phyloP scores from a whole-genome alignment of 2,329 filamentous ascomycete species.

The Pezicula neosporulosa region DNA sequence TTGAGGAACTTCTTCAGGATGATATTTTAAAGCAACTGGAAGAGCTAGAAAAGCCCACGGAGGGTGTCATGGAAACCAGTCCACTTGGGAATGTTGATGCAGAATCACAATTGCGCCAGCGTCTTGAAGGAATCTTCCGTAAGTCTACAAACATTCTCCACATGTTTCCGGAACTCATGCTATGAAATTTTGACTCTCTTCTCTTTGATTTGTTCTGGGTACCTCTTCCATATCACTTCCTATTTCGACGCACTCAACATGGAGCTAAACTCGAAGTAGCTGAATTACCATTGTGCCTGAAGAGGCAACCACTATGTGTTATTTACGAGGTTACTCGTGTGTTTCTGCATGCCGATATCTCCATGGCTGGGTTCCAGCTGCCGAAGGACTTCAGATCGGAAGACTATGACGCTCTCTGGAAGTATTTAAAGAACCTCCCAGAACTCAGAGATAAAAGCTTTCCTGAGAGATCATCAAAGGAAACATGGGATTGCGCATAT shows the following conservation, averaged over 20 bases:
- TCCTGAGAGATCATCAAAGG: conserved; percentile 40
- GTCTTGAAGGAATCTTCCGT: conserved; percentile 14
- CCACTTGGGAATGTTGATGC: conserved; percentile 2
- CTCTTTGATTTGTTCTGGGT: background rate
- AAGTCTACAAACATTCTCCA: conserved; percentile 2
- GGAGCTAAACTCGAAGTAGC: conserved; percentile 8
- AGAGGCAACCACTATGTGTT: conserved; percentile 12
- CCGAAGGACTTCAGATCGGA: conserved; percentile 29
- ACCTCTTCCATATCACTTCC: background rate
- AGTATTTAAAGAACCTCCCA: conserved; percentile 33
- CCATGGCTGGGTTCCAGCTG: conserved; percentile 15
- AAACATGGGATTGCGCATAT: conserved; percentile 38
- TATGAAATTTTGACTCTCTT: background rate
- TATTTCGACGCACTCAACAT: background rate
- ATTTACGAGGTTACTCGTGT: conserved; percentile 28
- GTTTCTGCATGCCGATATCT: conserved; percentile 20
- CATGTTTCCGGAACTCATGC: background rate
- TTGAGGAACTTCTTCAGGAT: conserved; percentile 4
- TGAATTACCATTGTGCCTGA: conserved; percentile 15
- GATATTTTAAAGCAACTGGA: conserved; percentile 10
- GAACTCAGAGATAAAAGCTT: conserved; percentile 41
- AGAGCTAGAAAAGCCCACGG: background rate
- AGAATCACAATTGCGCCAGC: conserved; percentile 4
- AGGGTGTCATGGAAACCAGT: background rate
- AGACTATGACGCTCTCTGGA: conserved; percentile 42